These are phyloP conservation scores for Antrodiella citrinella DNA, from an alignment of 768 basidiomycete species.

Conservation along the genomic window DNA sequence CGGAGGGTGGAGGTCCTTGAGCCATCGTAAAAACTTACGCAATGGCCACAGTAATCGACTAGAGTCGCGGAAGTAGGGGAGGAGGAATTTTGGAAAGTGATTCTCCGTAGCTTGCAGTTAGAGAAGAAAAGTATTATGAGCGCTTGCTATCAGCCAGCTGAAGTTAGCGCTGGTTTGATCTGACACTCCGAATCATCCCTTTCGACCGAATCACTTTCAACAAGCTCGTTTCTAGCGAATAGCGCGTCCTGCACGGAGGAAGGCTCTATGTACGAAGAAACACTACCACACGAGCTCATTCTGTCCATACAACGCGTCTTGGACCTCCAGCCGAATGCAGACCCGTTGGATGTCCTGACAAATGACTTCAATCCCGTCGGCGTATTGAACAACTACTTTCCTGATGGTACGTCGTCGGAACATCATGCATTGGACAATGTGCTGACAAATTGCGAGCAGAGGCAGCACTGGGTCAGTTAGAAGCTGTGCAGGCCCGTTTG, in stretches of 20 bases:
- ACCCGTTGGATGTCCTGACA: slow-evolving; percentile 52
- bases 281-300: slow-evolving; percentile 60
- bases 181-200: too few relatives aligned
- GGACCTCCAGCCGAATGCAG: slow-evolving; percentile 39
- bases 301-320: slow-evolving; percentile 66
- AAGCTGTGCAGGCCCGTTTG: slow-evolving; percentile 61
- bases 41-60: too few relatives aligned
- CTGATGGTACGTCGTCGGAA: slow-evolving; percentile 53
- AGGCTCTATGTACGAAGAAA: slow-evolving; percentile 27
- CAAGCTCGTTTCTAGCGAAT: too few relatives aligned
- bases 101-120: too few relatives aligned
- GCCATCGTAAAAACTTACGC: slow-evolving; percentile 31
- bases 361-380: slow-evolving; percentile 48
- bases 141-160: too few relatives aligned
- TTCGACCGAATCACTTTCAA: too few relatives aligned
- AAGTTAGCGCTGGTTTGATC: too few relatives aligned
- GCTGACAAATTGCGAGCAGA: slow-evolving; percentile 38
- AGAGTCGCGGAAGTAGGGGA: too few relatives aligned
- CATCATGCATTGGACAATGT: not conserved
- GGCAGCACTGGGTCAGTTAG: slow-evolving; percentile 63
- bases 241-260: too few relatives aligned
- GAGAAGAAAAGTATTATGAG: too few relatives aligned
- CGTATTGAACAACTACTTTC: slow-evolving; percentile 62
- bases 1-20: slow-evolving; percentile 32
- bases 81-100: too few relatives aligned